Percentiles rank a stretch among this genome's conserved stretches.
Evolutionary conservation across 768 basidiomycete species (phyloP).

Genomic region (Leccinum subgranulosum): DNA sequence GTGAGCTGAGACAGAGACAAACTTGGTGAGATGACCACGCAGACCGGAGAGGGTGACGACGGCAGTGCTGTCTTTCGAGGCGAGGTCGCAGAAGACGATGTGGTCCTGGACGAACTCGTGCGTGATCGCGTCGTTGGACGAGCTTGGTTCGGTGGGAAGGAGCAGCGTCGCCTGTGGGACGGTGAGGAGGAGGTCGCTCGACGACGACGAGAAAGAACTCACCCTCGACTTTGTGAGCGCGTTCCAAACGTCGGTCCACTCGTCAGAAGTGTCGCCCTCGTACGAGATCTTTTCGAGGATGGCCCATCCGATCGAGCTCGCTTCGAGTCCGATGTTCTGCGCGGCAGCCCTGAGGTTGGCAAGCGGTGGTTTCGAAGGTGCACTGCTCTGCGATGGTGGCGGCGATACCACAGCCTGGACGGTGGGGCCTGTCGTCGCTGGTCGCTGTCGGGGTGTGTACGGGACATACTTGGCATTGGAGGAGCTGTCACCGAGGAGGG

Average conservation of each 20-base stretch:
- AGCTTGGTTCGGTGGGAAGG: constrained; percentile 63
- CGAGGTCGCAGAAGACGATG: constrained; percentile 60
- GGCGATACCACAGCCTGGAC: constrained; percentile 26
- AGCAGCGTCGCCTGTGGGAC: constrained; percentile 68
- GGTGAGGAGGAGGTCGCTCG: neutral
- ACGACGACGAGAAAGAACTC: constrained; percentile 19
- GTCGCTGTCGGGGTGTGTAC: constrained; percentile 73
- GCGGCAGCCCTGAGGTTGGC: constrained; percentile 73
- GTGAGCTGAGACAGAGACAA: constrained; percentile 30
- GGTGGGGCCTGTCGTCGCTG: constrained; percentile 42
- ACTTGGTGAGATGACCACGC: constrained; percentile 67
- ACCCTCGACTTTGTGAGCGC: constrained; percentile 68
- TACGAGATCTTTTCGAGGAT: constrained; percentile 70
- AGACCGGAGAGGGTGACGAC: constrained; percentile 83
- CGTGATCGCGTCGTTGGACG: constrained; percentile 55
- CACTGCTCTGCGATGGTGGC: constrained; percentile 50
- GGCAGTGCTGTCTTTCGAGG: constrained; percentile 43
- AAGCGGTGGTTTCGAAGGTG: constrained; percentile 64
- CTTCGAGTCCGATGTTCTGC: constrained; percentile 64
- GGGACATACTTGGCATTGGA: constrained; percentile 56
- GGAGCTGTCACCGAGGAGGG: constrained; percentile 46
- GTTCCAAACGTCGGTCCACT: constrained; percentile 72
- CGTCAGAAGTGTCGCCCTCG: constrained; percentile 46
- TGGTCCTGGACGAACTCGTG: constrained; percentile 84
- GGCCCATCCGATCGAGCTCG: constrained; percentile 66